Percentiles rank a stretch among this genome's conserved stretches.
Evolutionary conservation across 176 grass and related monocot species (phyloP).

Genomic region (Hsuehochloa calcarea): DNA sequence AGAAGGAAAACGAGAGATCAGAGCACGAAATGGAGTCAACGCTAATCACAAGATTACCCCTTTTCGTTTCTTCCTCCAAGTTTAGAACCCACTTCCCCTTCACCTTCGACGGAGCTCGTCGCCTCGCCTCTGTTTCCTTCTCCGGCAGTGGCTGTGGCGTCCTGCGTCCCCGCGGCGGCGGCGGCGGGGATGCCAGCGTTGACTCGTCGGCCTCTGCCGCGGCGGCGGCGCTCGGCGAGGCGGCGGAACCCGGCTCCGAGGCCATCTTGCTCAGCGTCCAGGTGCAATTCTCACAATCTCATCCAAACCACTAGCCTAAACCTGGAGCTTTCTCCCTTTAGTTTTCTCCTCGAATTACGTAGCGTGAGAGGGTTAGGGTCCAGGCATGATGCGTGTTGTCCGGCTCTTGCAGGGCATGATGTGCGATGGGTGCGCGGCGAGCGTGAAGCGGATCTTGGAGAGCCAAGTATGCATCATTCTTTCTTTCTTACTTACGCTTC

Average conservation of each 20-base stretch:
- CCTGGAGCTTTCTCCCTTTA: not conserved
- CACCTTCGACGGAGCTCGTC: slow-evolving; percentile 21
- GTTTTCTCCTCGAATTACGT: not conserved
- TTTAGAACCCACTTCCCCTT: not conserved
- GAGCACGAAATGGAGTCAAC: slow-evolving; percentile 48
- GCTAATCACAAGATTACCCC: slow-evolving; percentile 33
- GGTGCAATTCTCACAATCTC: slow-evolving; percentile 29
- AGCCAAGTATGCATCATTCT: slow-evolving; percentile 55
- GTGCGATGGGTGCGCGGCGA: slow-evolving; percentile 82
- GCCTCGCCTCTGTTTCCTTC: slow-evolving; percentile 24
- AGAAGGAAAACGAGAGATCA: not conserved
- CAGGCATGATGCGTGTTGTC: not conserved
- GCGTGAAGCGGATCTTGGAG: slow-evolving; percentile 88
- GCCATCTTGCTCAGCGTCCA: slow-evolving; percentile 73
- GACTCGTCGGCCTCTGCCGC: slow-evolving; percentile 17
- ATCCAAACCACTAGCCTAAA: not conserved
- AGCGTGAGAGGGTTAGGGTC: not conserved
- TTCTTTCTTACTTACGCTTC: not conserved
- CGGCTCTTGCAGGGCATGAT: slow-evolving; percentile 64
- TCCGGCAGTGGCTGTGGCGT: slow-evolving; percentile 29
- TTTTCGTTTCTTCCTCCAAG: not conserved
- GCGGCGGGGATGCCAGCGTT: slow-evolving; percentile 18
- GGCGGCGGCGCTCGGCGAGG: slow-evolving; percentile 23
- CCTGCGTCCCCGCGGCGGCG: slow-evolving; percentile 20
- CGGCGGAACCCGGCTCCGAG: slow-evolving; percentile 18